Base-by-base conservation (phyloP, 208 protist species). In the Blechomonas ayalai region DNA sequence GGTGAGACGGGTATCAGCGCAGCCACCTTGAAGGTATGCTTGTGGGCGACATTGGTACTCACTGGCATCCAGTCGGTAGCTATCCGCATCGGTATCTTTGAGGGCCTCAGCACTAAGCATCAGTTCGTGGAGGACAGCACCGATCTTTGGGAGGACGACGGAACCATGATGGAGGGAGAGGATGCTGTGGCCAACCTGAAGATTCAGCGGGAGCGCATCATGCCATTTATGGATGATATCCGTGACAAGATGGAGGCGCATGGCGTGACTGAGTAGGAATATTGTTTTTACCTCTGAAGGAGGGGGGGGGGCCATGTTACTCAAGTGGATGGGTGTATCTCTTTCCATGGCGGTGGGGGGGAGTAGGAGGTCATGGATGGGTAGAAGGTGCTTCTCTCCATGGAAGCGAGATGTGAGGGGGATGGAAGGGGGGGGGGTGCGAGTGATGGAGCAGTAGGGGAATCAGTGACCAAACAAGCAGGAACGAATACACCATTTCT, bases 221-320 rank as follows among this genome's bases (percentile, higher is more conserved):
- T 88, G 83, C 83, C 83, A 4, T 92, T 92, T 49, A 88, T 92
- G 77, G 76, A 87, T 53, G 76, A 85, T 34, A 77, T 87, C 50
- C 65, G 81, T 58, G 67, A 80, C 31, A 87, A 82, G 64, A 53
- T 82, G 38, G 67, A 71, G 26, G 72, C 67, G 19, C 60, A 72
- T 26, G 54, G 24, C 26, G 41, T 4, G 27, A 42, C 36, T 10
- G 32, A 51, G 24, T 50, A 43, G 33, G 46, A 36, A 34, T 2
- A 26, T 44, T 7, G 12, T n/a, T n/a, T n/a, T n/a, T n/a, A n/a
- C n/a, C n/a, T n/a, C n/a, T n/a, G n/a, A n/a, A n/a, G n/a, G n/a
- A n/a, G n/a, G n/a, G n/a, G n/a, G n/a, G n/a, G n/a, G n/a, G n/a
- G n/a, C n/a, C n/a, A n/a, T n/a, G n/a, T n/a, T n/a, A n/a, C n/a